Base-by-base conservation (phyloP, 1,284 basidiomycete species). In the Papiliotrema terrestris region DNA sequence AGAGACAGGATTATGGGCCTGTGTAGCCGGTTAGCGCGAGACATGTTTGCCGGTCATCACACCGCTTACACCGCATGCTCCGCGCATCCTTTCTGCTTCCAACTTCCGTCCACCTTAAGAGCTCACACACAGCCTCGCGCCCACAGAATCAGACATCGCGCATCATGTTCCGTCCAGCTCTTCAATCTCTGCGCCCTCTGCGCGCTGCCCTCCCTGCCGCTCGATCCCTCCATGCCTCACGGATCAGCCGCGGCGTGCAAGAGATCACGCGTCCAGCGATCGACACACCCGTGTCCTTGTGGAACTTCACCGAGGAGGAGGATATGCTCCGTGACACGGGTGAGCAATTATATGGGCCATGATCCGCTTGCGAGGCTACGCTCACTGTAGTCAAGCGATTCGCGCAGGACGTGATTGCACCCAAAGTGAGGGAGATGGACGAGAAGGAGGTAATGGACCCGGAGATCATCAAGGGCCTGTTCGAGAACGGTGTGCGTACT, bases 361-460 rank as follows among this genome's bases (percentile, higher is more conserved):
- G 5, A 26, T 32, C 26, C 36, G 23, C 15, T 29, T 9, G 37
- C 36, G 32, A 20, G 11, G 4, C 19, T 11, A 8, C 5, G 43
- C 19, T 26, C 43, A 20, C 14, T 17, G n/a, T 59, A 91, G 93
- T 96, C 23, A 83, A 83, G 69, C 85, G 88, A 41, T 98, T 97
- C 65, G 91, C 95, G 0, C 80, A 84, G 57, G 92, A 98, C 54
- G 86, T 95, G 35, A 84, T 99, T 22, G 88, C 79, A 11, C 95
- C 96, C 45, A 90, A 86, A 72, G 94, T 97, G 53, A 84, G 86
- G 41, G 90, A 93, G 71, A 99, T 99, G 96, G 95, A 99, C 74
- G 95, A 99, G 81, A 87, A 87, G 51, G 96, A 99, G 78, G 80
- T 80, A 68, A 98, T 99, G 96, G 92, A 97, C 74, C 86, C 89